Evolutionary conservation across 75 land plant genomes (phyloP), one percentile per base, ranked within the genome.

Genomic region (Chamaecyparis obtusa): DNA sequence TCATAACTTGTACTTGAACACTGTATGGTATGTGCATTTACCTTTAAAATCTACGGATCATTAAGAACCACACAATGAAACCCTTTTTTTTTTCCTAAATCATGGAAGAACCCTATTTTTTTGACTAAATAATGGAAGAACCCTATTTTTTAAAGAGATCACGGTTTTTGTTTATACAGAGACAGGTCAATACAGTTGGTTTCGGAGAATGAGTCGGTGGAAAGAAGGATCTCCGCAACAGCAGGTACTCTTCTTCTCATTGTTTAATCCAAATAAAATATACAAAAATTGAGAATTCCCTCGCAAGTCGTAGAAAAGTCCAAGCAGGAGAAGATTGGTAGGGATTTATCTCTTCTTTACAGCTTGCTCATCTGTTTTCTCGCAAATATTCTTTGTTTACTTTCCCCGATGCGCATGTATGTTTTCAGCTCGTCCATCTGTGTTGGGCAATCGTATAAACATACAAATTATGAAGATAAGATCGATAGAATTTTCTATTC

Each of bases 171-270:
- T 77, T 44, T 43, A 24, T 39, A 80, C 83, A 80, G 49, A 43
- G 83, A 43, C 83, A 80, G 83, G 48, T 80, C 83, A 44, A 21
- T 44, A 32, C 83, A 8, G 83, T 48, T 27, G 49, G 21, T 80
- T 79, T 80, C 21, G 48, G 48, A 80, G 83, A 24, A 80, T 80
- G 83, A 32, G 83, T 80, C 83, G 21, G 83, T 80, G 83, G 83
- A 44, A 80, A 44, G 83, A 80, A n/a, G 83, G 44, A 80, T 80
- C 83, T 80, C 83, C 83, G 46, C 83, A 44, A 44, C 32, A 43
- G 10, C 48, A 80, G 83, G 83, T 80, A 80, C 30, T 44, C 21
- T 24, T 41, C 41, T 17, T 41, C 41, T 17, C 5, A 24, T 43
- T 78, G 24, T 3, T 35, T 19, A 11, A 36, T 67, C n/a, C 35